Evolutionary conservation across 2,329 filamentous ascomycete species (phyloP).

Genomic region (Fusarium sarcochroum): DNA sequence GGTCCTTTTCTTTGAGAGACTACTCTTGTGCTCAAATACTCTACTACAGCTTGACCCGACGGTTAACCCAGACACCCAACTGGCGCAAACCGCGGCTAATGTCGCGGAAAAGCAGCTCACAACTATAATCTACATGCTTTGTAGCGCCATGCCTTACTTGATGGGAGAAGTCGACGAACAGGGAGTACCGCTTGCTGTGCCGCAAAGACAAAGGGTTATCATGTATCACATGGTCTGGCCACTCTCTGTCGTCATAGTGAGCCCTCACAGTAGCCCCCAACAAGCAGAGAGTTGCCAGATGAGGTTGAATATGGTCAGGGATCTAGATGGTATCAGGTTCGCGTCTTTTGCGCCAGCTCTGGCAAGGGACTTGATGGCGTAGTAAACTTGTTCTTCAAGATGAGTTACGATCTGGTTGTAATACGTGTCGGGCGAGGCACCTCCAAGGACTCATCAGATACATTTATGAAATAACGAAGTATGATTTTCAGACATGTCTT

Average conservation of each 20-base stretch:
- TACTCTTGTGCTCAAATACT: constrained; percentile 15
- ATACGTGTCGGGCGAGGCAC: too few species aligned
- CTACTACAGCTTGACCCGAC: constrained; percentile 7
- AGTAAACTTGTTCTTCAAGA: background rate
- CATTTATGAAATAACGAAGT: too few species aligned
- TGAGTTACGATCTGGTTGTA: background rate
- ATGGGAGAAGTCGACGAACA: constrained; percentile 31
- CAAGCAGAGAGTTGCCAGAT: constrained; percentile 12
- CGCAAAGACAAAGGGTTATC: constrained; percentile 21
- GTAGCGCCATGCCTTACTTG: constrained; percentile 18
- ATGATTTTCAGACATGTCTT: too few species aligned
- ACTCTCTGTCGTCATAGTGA: constrained; percentile 19
- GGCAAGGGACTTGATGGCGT: constrained; percentile 20
- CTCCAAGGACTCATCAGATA: too few species aligned
- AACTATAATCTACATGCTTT: constrained; percentile 10
- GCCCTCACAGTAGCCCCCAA: constrained; percentile 9
- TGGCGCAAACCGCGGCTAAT: constrained; percentile 10
- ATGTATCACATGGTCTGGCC: constrained; percentile 39
- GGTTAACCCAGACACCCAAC: constrained; percentile 3
- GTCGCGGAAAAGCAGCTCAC: constrained; percentile 20
- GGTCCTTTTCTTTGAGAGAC: constrained; percentile 25
- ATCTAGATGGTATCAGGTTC: constrained; percentile 33
- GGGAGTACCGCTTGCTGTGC: constrained; percentile 19
- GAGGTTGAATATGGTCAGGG: constrained; percentile 18
- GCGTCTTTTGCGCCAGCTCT: constrained; percentile 23